phyloP scores from a whole-genome alignment of 1,284 basidiomycete species.

The Trichosporon sp. region DNA sequence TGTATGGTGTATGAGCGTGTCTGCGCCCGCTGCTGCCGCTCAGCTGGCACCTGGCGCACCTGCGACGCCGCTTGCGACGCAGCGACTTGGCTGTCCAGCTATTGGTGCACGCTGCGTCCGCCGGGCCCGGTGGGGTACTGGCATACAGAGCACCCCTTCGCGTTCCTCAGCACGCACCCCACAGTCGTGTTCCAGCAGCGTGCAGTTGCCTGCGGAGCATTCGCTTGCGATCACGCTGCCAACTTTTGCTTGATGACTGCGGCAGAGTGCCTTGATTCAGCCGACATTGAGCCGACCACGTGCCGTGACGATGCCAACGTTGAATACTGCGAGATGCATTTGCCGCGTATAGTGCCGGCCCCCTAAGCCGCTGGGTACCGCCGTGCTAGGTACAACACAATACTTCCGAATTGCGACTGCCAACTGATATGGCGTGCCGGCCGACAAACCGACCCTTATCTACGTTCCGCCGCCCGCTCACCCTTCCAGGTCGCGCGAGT shows the following conservation, averaged over 20 bases:
- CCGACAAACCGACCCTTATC: not conserved
- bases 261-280: not conserved
- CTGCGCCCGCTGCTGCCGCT: not conserved
- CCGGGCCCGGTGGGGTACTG: not conserved
- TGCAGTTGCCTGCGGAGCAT: not conserved
- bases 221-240: not conserved
- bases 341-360: not conserved
- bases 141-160: not conserved
- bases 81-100: not conserved
- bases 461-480: constrained; percentile 8
- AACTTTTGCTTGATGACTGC: not conserved
- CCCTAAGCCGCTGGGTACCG: too few species aligned
- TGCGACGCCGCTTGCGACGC: constrained; percentile 1
- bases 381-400: not conserved
- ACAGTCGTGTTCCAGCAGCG: not conserved
- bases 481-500: not conserved
- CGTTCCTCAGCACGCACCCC: constrained; percentile 8
- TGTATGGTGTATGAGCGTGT: not conserved
- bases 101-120: constrained; percentile 4
- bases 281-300: constrained; percentile 14
- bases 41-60: not conserved
- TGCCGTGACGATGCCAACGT: not conserved
- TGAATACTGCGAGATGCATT: not conserved
- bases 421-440: not conserved
- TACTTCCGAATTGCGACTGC: constrained; percentile 5